phyloP scores from a whole-genome alignment of 345 rosid species.

The Boechera retrofracta region DNA sequence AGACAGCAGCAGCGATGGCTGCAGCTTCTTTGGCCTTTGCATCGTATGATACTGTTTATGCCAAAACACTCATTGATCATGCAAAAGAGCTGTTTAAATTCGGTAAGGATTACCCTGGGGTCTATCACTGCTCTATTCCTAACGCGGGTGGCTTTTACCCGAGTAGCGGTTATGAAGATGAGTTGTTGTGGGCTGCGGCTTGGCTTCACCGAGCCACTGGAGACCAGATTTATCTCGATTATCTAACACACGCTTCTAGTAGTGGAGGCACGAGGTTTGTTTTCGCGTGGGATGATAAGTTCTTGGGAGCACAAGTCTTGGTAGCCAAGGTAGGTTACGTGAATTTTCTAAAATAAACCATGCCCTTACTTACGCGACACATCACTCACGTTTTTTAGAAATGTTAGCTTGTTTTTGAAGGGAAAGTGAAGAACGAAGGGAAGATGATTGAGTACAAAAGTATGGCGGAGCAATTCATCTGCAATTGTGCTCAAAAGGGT shows the following conservation, averaged over 20 bases:
- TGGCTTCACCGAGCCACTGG: conserved; percentile 89
- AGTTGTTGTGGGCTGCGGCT: conserved; percentile 94
- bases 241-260: conserved; percentile 69
- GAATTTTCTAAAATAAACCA: neutral
- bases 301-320: conserved; percentile 84
- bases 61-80: conserved; percentile 55
- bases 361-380: neutral
- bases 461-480: conserved; percentile 87
- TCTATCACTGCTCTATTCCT: conserved; percentile 48
- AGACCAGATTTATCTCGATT: conserved; percentile 65
- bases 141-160: conserved; percentile 50
- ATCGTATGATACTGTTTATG: conserved; percentile 37
- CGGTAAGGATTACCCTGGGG: conserved; percentile 43
- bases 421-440: conserved; percentile 38
- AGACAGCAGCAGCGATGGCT: conserved; percentile 74
- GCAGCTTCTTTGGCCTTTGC: conserved; percentile 67
- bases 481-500: conserved; percentile 85
- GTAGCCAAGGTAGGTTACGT: conserved; percentile 69
- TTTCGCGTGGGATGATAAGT: conserved; percentile 96
- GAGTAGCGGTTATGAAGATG: conserved; percentile 67
- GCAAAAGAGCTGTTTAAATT: conserved; percentile 60
- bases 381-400: neutral
- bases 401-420: conserved; percentile 75
- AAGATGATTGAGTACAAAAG: conserved; percentile 71
- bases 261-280: conserved; percentile 64